These are phyloP conservation scores for Fusarium sulawesiense DNA, from an alignment of 2,329 filamentous ascomycete species.

Conservation along the genomic window DNA sequence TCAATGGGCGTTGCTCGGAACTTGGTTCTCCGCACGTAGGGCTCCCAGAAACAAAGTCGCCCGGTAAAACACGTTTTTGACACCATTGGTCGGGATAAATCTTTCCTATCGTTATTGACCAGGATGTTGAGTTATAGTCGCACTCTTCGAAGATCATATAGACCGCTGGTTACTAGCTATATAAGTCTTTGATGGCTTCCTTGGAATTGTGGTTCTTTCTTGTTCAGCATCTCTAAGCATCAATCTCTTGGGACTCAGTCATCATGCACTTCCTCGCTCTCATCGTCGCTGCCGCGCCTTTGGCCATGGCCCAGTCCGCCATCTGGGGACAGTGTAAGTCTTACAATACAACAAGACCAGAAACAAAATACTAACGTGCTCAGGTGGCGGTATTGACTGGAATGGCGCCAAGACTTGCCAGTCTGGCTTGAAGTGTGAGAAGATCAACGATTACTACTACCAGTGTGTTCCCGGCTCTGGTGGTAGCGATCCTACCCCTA, in stretches of 20 bases:
- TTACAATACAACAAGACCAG: fast-evolving
- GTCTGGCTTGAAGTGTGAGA: slow-evolving; percentile 12
- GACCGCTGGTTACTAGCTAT: background rate
- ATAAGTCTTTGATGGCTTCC: background rate
- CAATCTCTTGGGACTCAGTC: background rate
- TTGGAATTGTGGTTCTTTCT: background rate
- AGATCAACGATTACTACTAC: slow-evolving; percentile 23
- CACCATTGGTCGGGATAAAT: background rate
- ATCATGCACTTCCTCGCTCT: slow-evolving; percentile 15
- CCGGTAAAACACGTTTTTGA: slow-evolving; percentile 1
- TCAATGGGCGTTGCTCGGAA: slow-evolving; percentile 22
- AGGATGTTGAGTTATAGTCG: background rate
- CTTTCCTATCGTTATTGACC: background rate
- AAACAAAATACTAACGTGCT: background rate
- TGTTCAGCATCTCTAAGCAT: background rate
- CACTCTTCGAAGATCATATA: background rate
- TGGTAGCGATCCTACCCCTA: background rate
- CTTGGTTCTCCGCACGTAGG: slow-evolving; percentile 22
- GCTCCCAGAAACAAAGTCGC: background rate
- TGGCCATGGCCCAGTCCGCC: slow-evolving; percentile 9
- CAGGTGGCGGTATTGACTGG: slow-evolving; percentile 8
- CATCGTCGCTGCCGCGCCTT: slow-evolving; percentile 15
- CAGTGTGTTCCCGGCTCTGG: slow-evolving; percentile 19
- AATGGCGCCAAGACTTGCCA: slow-evolving; percentile 1
- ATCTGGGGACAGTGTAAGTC: slow-evolving; percentile 24